Percentiles rank a stretch among this genome's conserved stretches.
These are phyloP conservation scores for Tulasnella sp. DNA, from an alignment of 768 basidiomycete species.

Conservation along the genomic window DNA sequence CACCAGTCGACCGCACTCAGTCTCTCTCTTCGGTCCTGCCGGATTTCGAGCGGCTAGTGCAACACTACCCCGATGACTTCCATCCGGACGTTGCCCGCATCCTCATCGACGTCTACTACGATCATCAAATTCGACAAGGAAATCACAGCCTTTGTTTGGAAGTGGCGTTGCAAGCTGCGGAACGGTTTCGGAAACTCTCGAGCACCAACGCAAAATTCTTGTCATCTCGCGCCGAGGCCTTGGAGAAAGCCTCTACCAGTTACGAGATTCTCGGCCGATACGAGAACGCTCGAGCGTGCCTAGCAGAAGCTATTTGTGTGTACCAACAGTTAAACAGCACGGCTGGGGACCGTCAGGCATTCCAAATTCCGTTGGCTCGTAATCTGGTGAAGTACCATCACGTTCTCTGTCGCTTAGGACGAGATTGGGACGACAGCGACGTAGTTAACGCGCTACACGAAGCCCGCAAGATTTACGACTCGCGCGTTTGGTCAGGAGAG, in stretches of 20 bases:
- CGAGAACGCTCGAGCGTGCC: background rate
- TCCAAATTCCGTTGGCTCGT: background rate
- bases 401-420: background rate
- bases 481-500: background rate
- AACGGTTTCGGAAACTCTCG: background rate
- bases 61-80: background rate
- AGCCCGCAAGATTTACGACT: background rate
- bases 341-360: background rate
- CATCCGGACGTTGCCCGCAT: background rate
- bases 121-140: background rate
- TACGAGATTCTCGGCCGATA: background rate
- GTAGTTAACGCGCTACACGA: background rate
- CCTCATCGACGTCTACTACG: conserved; percentile 2
- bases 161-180: conserved; percentile 1
- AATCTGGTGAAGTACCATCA: background rate
- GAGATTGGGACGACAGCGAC: conserved; percentile 2
- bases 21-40: background rate
- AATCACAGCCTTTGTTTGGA: background rate
- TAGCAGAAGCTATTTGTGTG: background rate
- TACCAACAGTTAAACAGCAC: background rate
- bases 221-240: background rate
- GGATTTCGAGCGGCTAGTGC: background rate
- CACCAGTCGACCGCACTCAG: background rate
- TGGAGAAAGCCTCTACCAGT: background rate
- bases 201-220: background rate